Evolutionary conservation across 1,284 basidiomycete genomes (phyloP), one percentile per base, ranked within the genome.

Genomic region (Tremellales sp.): DNA sequence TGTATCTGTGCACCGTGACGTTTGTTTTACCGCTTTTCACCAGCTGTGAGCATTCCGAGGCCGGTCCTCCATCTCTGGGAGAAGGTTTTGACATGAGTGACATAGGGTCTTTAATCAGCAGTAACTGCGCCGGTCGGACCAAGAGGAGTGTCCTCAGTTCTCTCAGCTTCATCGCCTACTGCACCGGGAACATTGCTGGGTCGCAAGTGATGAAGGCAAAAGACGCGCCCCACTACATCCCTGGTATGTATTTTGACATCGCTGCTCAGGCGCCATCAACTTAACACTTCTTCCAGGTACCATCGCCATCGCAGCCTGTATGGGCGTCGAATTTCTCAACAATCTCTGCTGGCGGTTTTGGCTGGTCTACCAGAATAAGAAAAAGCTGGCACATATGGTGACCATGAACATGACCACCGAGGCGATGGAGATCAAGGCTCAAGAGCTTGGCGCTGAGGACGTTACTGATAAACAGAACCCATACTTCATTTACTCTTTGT

Each of bases 41-140:
- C 33, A 57, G 52, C 48, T 62, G 59, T 29, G 57, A n/a, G 57
- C n/a, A 48, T 68, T 28, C 55, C 61, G n/a, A n/a, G n/a, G n/a
- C 24, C 40, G 50, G 10, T 63, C 64, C 48, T 54, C 60, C 18
- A 59, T 56, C 26, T 66, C n/a, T n/a, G n/a, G n/a, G n/a, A n/a
- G n/a, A n/a, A n/a, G n/a, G n/a, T n/a, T n/a, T n/a, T n/a, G n/a
- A n/a, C n/a, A n/a, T n/a, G n/a, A n/a, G n/a, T n/a, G n/a, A n/a
- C n/a, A n/a, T n/a, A n/a, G n/a, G 61, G 65, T 49, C 61, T 1
- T 46, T 68, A 12, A 60, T 68, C 47, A 55, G 59, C 4, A 60
- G 55, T 19, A 66, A 65, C 50, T 55, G 62, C n/a, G 63, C 61
- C 12, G 68, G 68, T 6, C 53, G 63, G 34, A 68, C 68, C 21